Percentiles rank a stretch among this genome's conserved stretches.
Conservation (phyloP, 208 protist species). For the Trypanosoma brucei region DNA sequence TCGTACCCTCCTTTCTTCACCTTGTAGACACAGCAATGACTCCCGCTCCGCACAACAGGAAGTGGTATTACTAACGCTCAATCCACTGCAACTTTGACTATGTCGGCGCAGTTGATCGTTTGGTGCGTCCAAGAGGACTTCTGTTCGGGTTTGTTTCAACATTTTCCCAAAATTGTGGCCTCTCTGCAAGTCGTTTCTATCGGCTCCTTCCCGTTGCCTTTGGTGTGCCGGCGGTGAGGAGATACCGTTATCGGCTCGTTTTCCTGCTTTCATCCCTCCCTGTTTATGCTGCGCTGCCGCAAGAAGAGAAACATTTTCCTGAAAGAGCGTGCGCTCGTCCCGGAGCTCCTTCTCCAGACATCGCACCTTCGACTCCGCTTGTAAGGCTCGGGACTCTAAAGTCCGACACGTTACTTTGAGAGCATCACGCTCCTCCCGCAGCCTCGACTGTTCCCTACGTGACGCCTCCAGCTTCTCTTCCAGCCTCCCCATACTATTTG, state of each 20-base stretch:
- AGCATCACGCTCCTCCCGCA: constrained; percentile 48
- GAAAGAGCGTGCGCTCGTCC: constrained; percentile 37
- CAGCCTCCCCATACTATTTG: constrained; percentile 39
- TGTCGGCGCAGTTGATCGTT: too few relatives aligned
- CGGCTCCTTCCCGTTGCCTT: background rate
- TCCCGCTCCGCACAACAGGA: too few relatives aligned
- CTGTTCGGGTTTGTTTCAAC: too few relatives aligned
- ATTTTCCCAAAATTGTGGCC: too few relatives aligned
- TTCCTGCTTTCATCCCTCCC: constrained; percentile 2
- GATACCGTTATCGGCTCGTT: background rate
- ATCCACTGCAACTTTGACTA: too few relatives aligned
- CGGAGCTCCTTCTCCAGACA: constrained; percentile 48
- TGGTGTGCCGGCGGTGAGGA: background rate
- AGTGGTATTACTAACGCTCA: too few relatives aligned
- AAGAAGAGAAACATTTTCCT: constrained; percentile 10
- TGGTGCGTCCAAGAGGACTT: too few relatives aligned
- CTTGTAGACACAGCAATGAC: too few relatives aligned
- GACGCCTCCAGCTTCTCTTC: constrained; percentile 36
- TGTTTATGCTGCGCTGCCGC: constrained; percentile 11
- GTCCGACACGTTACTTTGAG: constrained; percentile 29
- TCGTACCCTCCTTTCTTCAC: too few relatives aligned
- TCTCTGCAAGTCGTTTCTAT: background rate
- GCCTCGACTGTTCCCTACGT: constrained; percentile 16
- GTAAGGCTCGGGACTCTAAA: constrained; percentile 34
- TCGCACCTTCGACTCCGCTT: constrained; percentile 41